phyloP scores from a whole-genome alignment of 108 stramenopile species.

The Nannochloropsis salina region DNA sequence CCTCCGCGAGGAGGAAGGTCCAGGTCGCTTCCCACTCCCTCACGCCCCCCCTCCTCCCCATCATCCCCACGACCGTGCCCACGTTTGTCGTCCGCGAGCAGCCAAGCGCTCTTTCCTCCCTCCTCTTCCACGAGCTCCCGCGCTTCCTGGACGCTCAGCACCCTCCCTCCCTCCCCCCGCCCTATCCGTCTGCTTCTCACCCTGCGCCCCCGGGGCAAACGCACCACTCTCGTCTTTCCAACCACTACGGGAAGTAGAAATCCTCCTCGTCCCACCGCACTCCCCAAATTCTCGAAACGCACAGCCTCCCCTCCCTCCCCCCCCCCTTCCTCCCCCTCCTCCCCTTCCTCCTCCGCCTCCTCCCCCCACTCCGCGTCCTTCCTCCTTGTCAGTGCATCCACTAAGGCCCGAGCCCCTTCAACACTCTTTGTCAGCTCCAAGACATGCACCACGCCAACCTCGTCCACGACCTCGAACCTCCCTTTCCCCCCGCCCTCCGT shows the following conservation, averaged over 20 bases:
- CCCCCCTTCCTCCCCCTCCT: not conserved
- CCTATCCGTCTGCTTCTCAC: not conserved
- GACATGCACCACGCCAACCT: not conserved
- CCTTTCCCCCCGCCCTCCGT: not conserved
- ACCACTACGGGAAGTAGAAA: not conserved
- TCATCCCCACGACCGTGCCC: not conserved
- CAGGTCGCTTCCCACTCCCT: not conserved
- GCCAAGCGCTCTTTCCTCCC: not conserved
- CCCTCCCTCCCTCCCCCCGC: not conserved
- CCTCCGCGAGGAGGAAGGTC: too few species aligned
- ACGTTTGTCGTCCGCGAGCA: not conserved
- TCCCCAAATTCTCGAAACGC: not conserved
- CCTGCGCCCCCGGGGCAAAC: not conserved
- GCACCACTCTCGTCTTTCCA: not conserved
- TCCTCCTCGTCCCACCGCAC: not conserved
- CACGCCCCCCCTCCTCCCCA: not conserved
- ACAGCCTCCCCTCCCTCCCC: not conserved
- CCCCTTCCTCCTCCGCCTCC: not conserved
- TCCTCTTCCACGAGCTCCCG: not conserved
- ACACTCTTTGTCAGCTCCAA: not conserved
- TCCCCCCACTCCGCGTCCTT: not conserved
- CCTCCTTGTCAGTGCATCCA: not conserved
- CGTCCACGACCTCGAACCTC: conserved; percentile 1
- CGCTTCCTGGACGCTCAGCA: not conserved
- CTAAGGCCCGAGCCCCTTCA: not conserved